Evolutionary conservation across 2,329 filamentous ascomycete genomes (phyloP).

Genomic region (Phialocephala subalpina): DNA sequence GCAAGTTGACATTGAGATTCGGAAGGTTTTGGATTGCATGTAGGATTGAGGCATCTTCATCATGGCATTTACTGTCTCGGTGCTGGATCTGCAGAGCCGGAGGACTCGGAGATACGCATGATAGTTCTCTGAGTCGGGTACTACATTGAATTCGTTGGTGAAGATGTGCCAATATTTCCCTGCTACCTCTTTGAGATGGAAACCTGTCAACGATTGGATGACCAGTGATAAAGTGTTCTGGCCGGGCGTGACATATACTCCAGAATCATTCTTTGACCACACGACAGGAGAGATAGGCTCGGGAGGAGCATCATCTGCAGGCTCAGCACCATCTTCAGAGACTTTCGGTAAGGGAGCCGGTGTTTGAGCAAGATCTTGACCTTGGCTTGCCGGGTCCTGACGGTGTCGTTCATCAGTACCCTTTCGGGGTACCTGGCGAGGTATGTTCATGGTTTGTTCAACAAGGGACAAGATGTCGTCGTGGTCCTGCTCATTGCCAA

Average conservation of each 20-base stretch:
- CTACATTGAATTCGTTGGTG: slow-evolving; percentile 65
- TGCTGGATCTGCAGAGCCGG: slow-evolving; percentile 70
- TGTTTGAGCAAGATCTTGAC: neutral
- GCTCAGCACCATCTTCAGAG: neutral
- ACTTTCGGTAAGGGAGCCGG: too few species aligned
- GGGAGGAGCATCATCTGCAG: slow-evolving; percentile 1
- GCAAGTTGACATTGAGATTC: slow-evolving; percentile 78
- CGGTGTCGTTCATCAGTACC: slow-evolving; percentile 24
- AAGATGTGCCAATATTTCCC: slow-evolving; percentile 81
- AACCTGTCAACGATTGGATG: slow-evolving; percentile 67
- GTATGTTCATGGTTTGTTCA: slow-evolving; percentile 83
- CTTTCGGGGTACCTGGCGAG: slow-evolving; percentile 51
- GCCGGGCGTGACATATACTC: slow-evolving; percentile 53
- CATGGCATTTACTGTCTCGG: slow-evolving; percentile 66
- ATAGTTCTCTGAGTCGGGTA: slow-evolving; percentile 77
- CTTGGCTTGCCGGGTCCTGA: slow-evolving; percentile 18
- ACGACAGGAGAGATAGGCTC: slow-evolving; percentile 1
- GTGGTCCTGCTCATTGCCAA: slow-evolving; percentile 69
- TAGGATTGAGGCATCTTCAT: slow-evolving; percentile 56
- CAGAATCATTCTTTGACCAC: neutral
- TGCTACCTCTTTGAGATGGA: slow-evolving; percentile 68
- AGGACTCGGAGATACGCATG: slow-evolving; percentile 73
- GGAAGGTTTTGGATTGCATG: slow-evolving; percentile 64
- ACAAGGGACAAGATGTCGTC: slow-evolving; percentile 78
- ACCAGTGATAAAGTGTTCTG: slow-evolving; percentile 73